Percentiles rank a stretch among this genome's conserved stretches.
Evolutionary conservation across 108 stramenopile genomes (phyloP).

Genomic region (Cyclotella atomus): DNA sequence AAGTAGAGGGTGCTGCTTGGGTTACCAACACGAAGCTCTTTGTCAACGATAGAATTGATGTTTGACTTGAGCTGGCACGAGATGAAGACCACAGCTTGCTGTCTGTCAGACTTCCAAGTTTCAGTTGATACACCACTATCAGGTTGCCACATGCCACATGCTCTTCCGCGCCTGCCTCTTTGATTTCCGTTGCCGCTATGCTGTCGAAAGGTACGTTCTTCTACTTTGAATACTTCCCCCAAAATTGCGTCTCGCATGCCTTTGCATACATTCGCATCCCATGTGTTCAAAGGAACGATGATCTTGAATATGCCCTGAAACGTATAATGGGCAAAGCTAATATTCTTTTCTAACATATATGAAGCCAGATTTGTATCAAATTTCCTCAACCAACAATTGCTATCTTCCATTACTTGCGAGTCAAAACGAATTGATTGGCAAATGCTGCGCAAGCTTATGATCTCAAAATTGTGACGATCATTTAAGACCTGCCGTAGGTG

Average conservation of each 20-base stretch:
- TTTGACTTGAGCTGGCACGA: constrained; percentile 12
- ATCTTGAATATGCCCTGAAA: constrained; percentile 6
- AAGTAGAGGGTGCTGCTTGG: constrained; percentile 10
- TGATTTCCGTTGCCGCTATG: constrained; percentile 25
- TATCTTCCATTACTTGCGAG: constrained; percentile 4
- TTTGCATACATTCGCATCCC: constrained; percentile 11
- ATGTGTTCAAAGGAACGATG: constrained; percentile 23
- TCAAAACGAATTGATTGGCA: constrained; percentile 53
- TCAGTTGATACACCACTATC: background rate
- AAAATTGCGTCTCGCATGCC: constrained; percentile 19
- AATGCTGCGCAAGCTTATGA: constrained; percentile 39
- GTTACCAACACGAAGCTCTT: background rate
- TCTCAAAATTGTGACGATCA: constrained; percentile 56
- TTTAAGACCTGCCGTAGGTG: constrained; percentile 67
- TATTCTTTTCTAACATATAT: constrained; percentile 57
- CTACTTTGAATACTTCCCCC: constrained; percentile 4
- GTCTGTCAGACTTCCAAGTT: background rate
- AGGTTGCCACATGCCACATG: constrained; percentile 47
- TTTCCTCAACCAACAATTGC: constrained; percentile 12
- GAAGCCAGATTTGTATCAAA: constrained; percentile 65
- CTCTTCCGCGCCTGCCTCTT: constrained; percentile 42
- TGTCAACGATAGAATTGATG: constrained; percentile 23
- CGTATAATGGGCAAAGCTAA: constrained; percentile 48
- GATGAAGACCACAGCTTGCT: constrained; percentile 3
- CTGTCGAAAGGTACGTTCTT: constrained; percentile 7